Evolutionary conservation across 768 basidiomycete genomes (phyloP), one percentile per base, ranked within the genome.

Genomic region (Gautieria morchelliformis): DNA sequence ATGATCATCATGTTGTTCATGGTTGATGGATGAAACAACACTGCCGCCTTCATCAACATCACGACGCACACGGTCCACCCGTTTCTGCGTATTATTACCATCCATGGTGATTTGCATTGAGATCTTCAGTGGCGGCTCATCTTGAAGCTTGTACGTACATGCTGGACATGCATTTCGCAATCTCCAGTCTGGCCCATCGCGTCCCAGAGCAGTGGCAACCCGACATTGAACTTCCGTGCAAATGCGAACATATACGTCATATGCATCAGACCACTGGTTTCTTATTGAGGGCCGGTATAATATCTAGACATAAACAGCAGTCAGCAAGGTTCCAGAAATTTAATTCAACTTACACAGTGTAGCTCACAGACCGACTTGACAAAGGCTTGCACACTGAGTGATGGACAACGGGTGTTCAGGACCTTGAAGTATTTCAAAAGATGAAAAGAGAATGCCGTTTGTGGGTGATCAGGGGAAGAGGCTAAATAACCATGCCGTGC

Each of bases 241-340:
- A 3, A 74, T 69, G 0, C 50, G 24, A 14, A 75, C 65, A 57
- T 73, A 76, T 0, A 69, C 47, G 51, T 76, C 71, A 53, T 70
- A 74, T 14, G 71, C 62, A 30, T 68, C 62, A 1, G 68, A 62
- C 22, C 76, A 62, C 19, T 63, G 53, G 2, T 47, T 60, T 6
- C 67, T 62, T 51, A 62, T 64, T 3, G 33, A 41, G 6, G 55
- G 63, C 5, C 46, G 57, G 53, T 70, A 73, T 4, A 68, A 61
- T 1, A 67, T 59, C 67, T 71, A 45, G 27, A 7, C 40, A 40
- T 51, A 24, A 41, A 55, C n/a, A 58, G 49, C 46, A 19, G 27
- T 52, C 3, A 27, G 27, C 2, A 27, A 27, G 27, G 27, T 2
- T 27, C 5, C 49, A 53, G n/a, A n/a, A n/a, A n/a, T n/a, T n/a